A percentile compares a stretch with the other conserved stretches of the same genome.
These are phyloP conservation scores for Berberis thunbergii DNA, from an alignment of 164 flowering plant species.

Conservation along the genomic window DNA sequence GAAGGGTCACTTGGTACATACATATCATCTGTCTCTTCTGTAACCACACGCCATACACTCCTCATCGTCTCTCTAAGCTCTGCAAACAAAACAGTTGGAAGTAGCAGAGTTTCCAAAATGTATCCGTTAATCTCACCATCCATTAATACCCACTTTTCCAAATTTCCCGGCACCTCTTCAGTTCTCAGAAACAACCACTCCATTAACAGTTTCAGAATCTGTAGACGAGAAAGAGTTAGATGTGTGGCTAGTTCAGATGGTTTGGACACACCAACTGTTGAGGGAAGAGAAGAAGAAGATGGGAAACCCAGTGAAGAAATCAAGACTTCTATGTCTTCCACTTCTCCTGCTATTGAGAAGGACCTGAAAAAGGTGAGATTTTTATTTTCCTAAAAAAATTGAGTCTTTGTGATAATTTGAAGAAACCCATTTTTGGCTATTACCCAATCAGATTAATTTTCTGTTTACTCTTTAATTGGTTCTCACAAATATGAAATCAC, in stretches of 20 bases:
- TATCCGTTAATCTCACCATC: slow-evolving; percentile 17
- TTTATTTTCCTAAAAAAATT: background rate
- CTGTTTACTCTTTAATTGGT: background rate
- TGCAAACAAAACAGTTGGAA: background rate
- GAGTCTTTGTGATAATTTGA: background rate
- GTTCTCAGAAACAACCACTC: slow-evolving; percentile 1
- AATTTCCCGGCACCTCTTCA: slow-evolving; percentile 6
- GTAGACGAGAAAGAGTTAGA: slow-evolving; percentile 8
- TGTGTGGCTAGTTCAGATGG: slow-evolving; percentile 29
- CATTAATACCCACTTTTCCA: slow-evolving; percentile 13
- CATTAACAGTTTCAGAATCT: background rate
- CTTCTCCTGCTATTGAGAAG: slow-evolving; percentile 32
- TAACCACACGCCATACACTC: slow-evolving; percentile 4
- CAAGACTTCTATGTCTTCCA: slow-evolving; percentile 11
- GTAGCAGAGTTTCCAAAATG: slow-evolving; percentile 1
- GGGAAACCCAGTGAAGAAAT: slow-evolving; percentile 10
- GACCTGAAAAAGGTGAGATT: slow-evolving; percentile 51
- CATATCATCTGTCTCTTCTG: background rate
- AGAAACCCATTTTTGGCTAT: background rate
- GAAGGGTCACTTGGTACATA: background rate
- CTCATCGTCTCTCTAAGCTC: slow-evolving; percentile 8
- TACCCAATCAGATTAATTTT: background rate
- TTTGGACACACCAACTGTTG: slow-evolving; percentile 20
- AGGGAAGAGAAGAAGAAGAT: slow-evolving; percentile 17
- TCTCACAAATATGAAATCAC: no score